A percentile compares a stretch with the other conserved stretches of the same genome.
These are phyloP conservation scores for Saccharomycopsis sp. DNA, from an alignment of 805 yeast species.

Conservation along the genomic window DNA sequence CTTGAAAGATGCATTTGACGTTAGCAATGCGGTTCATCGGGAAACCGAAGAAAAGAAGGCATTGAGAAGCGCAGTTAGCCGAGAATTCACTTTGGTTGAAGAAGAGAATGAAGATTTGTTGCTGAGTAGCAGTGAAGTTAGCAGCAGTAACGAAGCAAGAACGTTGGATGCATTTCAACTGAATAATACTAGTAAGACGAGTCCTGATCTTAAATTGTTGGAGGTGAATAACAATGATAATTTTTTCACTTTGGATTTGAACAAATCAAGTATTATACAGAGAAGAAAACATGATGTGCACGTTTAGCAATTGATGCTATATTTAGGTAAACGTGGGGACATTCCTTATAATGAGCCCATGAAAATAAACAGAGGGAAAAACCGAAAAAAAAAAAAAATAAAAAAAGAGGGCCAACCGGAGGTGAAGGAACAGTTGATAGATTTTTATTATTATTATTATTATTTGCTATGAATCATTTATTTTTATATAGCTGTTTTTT, in stretches of 20 bases:
- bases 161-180: not conserved
- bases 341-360: too few relatives aligned
- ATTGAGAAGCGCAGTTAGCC: constrained; percentile 30
- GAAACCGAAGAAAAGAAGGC: constrained; percentile 53
- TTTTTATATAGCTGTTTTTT: too few relatives aligned
- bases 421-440: too few relatives aligned
- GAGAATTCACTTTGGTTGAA: constrained; percentile 25
- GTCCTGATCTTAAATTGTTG: too few relatives aligned
- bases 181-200: too few relatives aligned
- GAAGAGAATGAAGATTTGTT: constrained; percentile 17
- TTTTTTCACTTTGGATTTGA: constrained; percentile 17
- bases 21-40: constrained; percentile 80
- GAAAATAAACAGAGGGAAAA: too few relatives aligned
- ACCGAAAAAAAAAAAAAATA: too few relatives aligned
- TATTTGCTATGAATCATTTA: too few relatives aligned
- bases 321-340: not conserved
- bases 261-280: constrained; percentile 19
- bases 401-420: too few relatives aligned
- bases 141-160: not conserved
- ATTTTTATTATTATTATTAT: too few relatives aligned
- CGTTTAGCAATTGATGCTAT: not conserved
- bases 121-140: not conserved
- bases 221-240: not conserved
- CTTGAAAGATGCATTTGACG: constrained; percentile 79
- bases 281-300: constrained; percentile 13